Conservation (phyloP, 192 early-diverging fungal genomes). For the Coemansia javaensis region DNA sequence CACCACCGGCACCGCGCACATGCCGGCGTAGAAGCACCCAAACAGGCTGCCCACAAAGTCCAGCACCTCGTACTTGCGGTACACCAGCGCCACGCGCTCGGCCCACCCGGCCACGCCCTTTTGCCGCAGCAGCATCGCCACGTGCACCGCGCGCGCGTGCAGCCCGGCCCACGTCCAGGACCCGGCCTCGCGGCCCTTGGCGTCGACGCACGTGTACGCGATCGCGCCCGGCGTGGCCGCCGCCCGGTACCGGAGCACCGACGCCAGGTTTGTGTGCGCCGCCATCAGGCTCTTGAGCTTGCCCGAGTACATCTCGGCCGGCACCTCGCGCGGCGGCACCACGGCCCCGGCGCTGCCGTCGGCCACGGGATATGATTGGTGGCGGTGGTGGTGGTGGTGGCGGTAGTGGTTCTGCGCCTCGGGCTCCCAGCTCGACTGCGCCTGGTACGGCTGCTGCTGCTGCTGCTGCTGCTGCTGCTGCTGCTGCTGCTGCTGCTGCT, state of each 20-base stretch:
- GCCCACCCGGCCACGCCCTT: constrained; percentile 58
- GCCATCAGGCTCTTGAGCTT: constrained; percentile 39
- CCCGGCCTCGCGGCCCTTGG: constrained; percentile 65
- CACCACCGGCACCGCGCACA: constrained; percentile 81
- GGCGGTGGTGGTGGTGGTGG: too few relatives aligned
- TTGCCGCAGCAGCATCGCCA: constrained; percentile 63
- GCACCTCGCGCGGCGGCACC: constrained; percentile 22
- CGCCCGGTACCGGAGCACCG: constrained; percentile 63
- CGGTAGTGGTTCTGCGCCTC: too few relatives aligned
- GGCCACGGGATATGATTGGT: background rate
- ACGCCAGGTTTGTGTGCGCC: constrained; percentile 60
- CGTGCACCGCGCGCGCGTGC: constrained; percentile 63
- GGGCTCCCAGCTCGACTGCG: background rate
- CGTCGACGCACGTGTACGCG: constrained; percentile 68
- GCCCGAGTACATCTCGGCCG: constrained; percentile 20
- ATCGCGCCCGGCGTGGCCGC: constrained; percentile 52
- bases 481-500: background rate
- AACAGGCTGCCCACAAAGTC: constrained; percentile 79
- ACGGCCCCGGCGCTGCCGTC: constrained; percentile 8
- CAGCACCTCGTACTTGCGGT: constrained; percentile 72
- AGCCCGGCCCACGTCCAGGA: constrained; percentile 73
- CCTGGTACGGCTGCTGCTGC: background rate
- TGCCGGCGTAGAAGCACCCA: constrained; percentile 76
- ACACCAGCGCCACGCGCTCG: constrained; percentile 71
- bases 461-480: background rate